Base-by-base conservation (phyloP, 1,139 yeast genomes). In the Kodamaea sp. region DNA sequence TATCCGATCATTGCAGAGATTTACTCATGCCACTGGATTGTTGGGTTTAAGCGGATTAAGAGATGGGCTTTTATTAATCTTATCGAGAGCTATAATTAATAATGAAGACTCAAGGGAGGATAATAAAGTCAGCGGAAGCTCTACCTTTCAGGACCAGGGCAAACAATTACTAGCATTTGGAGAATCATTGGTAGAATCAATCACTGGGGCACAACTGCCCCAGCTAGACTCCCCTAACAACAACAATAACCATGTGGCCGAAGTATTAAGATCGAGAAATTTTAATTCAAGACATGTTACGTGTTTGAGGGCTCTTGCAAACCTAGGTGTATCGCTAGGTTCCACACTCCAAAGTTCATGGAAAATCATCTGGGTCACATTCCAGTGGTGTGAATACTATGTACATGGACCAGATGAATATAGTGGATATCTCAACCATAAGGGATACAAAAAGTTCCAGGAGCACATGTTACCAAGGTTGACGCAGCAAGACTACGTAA, bases 1-100 rank as follows among this genome's bases (percentile, higher is more conserved):
- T 11, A 78, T 89, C 2, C 67, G 95, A 30, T 76, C 95, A 0
- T 67, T 86, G 7, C 97, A 90, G 55, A 82, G 82, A 43, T 69
- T 85, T 33, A 77, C 95, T 4, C 96, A 89, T 52, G 79, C 92
- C 0, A 72, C 92, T 0, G 97, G 97, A 0, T 63, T 86, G n/a
- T 59, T 89, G 21, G 80, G 79, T 0, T 54, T 83, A 14, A 51
- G 58, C 1, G 62, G 63, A 0, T 68, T 82, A 10, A 63, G 95
- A 34, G 85, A 86, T 51, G 73, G 77, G 2, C 71, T 85, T 28
- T 58, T 89, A 32, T 50, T 61, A 15, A 59, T 83, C 18, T 69
- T 90, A 39, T 77, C 89, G 0, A 63, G 66, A 26, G 75, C 78
- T 12, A 70, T 80, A 1, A 64, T 75, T 4, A 67, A 68, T 15